These are phyloP conservation scores for Penicillium bialowiezense DNA, from an alignment of 495 filamentous ascomycete species.

Conservation along the genomic window DNA sequence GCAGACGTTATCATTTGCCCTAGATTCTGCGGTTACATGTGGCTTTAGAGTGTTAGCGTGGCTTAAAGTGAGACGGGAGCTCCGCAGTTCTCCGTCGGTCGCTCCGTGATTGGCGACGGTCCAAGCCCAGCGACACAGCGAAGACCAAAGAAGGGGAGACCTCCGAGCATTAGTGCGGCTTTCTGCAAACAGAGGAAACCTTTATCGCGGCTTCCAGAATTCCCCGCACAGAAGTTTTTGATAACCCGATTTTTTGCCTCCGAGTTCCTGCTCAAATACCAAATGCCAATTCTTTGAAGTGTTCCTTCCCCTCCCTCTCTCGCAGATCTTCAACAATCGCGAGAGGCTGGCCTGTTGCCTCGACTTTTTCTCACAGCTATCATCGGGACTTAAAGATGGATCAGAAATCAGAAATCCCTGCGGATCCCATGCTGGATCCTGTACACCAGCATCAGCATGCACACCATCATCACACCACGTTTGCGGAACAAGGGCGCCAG, in stretches of 20 bases:
- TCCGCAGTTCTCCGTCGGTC: conserved; percentile 15
- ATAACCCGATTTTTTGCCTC: not conserved
- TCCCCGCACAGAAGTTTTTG: conserved; percentile 2
- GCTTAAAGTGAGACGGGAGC: conserved; percentile 10
- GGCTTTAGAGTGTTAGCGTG: not conserved
- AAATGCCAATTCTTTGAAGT: not conserved
- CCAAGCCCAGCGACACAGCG: not conserved
- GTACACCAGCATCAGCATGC: conserved; percentile 46
- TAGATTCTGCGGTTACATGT: conserved; percentile 15
- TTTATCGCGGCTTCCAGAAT: conserved; percentile 1
- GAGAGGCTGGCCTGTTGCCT: not conserved
- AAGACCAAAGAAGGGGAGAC: not conserved
- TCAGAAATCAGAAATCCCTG: not conserved
- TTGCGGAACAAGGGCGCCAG: conserved; percentile 40
- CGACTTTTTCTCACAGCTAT: no score
- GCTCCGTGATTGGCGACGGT: conserved; percentile 5
- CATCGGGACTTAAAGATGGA: not conserved
- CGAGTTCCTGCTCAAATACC: not conserved
- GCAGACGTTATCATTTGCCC: conserved; percentile 12
- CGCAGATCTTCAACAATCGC: not conserved
- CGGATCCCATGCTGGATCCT: conserved; percentile 19
- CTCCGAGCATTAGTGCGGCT: not conserved
- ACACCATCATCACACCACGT: conserved; percentile 49
- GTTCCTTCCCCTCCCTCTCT: not conserved
- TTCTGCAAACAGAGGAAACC: not conserved